Evolutionary conservation across 345 rosid genomes (phyloP), one percentile per base, ranked within the genome.

Genomic region (Orychophragmus violaceus): DNA sequence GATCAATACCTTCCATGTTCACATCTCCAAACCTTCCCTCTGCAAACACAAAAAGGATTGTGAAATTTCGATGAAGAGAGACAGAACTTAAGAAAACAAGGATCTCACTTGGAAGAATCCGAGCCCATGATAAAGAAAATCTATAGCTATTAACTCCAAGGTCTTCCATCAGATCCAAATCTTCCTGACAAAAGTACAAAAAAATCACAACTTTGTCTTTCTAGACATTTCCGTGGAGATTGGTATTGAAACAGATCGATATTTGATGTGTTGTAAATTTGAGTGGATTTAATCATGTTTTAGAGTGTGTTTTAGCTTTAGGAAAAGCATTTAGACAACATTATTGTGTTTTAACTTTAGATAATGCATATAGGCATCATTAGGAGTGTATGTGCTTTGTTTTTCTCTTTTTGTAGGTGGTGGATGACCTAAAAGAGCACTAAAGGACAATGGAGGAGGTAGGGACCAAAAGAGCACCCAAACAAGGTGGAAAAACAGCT

Each of bases 121-220:
- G 79, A 37, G 92, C 81, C 97, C 92, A 86, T 41, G 97, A 86
- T 53, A 86, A 82, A 9, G 93, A 88, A 78, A 90, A 83, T 3
- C 91, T 69, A 35, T 86, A 88, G 83, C 88, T 83, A 57, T 81
- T 78, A 32, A 83, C 88, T 54, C 95, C 90, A 32, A 87, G 74
- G 11, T 68, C 37, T 21, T 77, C 66, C 72, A 77, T 69, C 12
- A 80, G 66, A 59, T 59, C 59, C 22, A 77, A 21, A 50, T 59
- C 77, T 66, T 64, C 77, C 81, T 77, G 60, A 63, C 23, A 10
- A 64, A 49, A 12, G 8, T 2, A 33, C n/a, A 14, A 49, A 49
- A 2, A 11, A 14, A n/a, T 5, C 18, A 59, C 62, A 58, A 36
- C 5, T 72, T 35, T n/a, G n/a, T 10, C 12, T 24, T 27, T 39